A percentile compares a stretch with the other conserved stretches of the same genome.
Evolutionary conservation across 306 rosid species (phyloP).

Genomic region (Dryas octopetala): DNA sequence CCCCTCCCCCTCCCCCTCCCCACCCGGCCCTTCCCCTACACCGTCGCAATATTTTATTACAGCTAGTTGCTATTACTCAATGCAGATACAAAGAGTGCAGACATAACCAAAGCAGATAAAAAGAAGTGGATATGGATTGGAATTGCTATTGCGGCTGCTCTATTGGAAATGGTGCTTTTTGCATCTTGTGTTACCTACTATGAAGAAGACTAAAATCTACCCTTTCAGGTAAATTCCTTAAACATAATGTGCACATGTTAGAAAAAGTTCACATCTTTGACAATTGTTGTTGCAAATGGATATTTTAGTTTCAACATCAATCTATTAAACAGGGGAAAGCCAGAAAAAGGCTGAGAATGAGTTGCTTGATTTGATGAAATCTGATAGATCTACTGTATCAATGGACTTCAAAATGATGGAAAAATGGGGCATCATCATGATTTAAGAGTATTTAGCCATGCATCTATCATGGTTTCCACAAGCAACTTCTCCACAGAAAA

Average conservation of each 20-base stretch:
- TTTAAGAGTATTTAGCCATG: too few species aligned
- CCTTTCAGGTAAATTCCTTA: neutral
- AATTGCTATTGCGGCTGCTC: neutral
- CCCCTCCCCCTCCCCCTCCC: too few species aligned
- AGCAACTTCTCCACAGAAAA: too few species aligned
- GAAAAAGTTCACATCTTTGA: neutral
- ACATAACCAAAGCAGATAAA: neutral
- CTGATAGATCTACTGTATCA: neutral
- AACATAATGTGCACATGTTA: neutral
- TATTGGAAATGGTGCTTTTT: neutral
- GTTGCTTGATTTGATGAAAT: neutral
- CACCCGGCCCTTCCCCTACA: too few species aligned
- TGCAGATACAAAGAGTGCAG: neutral
- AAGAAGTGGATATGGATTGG: neutral
- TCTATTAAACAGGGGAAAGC: neutral
- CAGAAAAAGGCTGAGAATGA: neutral
- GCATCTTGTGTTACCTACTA: neutral
- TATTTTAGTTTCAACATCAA: neutral
- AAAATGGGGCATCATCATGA: too few species aligned
- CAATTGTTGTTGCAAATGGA: too few species aligned
- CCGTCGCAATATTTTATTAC: too few species aligned
- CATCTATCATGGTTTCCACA: too few species aligned
- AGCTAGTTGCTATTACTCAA: neutral
- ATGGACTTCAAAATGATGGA: neutral
- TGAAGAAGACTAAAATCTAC: neutral